Evolutionary conservation across 345 rosid genomes (phyloP).

Genomic region (Bruguiera parviflora): DNA sequence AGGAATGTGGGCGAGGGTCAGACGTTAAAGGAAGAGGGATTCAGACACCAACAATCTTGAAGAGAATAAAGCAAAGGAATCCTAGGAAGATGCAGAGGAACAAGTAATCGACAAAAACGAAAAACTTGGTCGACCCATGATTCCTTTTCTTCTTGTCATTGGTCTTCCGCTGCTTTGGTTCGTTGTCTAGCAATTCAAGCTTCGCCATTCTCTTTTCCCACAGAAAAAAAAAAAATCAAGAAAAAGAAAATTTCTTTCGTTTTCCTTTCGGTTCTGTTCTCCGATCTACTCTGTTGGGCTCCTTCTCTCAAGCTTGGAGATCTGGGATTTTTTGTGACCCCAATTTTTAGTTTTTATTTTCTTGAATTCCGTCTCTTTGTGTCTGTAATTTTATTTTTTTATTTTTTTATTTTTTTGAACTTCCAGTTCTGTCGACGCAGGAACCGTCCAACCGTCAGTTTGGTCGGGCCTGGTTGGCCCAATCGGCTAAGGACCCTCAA

Average conservation of each 20-base stretch:
- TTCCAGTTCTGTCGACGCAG: too few species aligned
- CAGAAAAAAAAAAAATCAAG: too few species aligned
- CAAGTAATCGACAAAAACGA: slow-evolving; percentile 65
- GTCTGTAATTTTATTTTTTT: too few species aligned
- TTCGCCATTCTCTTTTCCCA: slow-evolving; percentile 14
- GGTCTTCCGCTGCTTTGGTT: slow-evolving; percentile 13
- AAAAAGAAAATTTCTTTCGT: too few species aligned
- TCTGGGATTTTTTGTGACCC: neutral
- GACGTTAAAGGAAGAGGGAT: neutral
- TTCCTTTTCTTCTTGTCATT: slow-evolving; percentile 38
- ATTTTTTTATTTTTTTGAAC: too few species aligned
- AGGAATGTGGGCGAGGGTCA: too few species aligned
- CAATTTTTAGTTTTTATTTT: too few species aligned
- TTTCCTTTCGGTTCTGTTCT: too few species aligned
- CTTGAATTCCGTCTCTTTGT: too few species aligned
- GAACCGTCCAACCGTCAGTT: too few species aligned
- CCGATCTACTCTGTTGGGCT: neutral
- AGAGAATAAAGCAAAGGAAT: slow-evolving; percentile 57
- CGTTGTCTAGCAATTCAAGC: slow-evolving; percentile 17
- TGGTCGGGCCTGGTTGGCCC: too few species aligned
- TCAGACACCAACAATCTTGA: slow-evolving; percentile 35
- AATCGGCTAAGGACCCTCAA: too few species aligned
- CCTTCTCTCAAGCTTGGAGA: neutral
- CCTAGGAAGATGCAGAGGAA: slow-evolving; percentile 45
- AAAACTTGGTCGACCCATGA: slow-evolving; percentile 63